Percentiles rank a stretch among this genome's conserved stretches.
Evolutionary conservation across 345 rosid species (phyloP).

Genomic region (Ceriops zippeliana): DNA sequence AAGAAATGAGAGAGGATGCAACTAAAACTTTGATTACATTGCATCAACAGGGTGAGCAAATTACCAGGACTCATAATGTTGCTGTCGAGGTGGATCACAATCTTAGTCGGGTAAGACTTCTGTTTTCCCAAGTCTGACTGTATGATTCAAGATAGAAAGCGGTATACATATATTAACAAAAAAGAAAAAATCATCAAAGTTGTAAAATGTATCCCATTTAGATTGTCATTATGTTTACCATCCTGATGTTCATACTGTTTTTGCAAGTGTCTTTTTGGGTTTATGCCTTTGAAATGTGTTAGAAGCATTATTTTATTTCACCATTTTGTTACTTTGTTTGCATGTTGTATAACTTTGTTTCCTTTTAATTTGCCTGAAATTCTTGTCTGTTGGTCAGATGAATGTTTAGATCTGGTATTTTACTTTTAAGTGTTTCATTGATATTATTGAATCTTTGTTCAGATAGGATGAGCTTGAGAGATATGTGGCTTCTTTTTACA

Average conservation of each 20-base stretch:
- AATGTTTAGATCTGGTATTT: no score
- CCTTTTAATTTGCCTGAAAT: no score
- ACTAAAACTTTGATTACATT: constrained; percentile 68
- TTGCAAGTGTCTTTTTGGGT: neutral
- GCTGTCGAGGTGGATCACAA: constrained; percentile 83
- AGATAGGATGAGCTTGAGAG: no score
- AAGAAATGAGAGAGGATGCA: constrained; percentile 82
- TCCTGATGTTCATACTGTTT: no score
- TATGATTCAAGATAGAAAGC: neutral
- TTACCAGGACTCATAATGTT: constrained; percentile 59
- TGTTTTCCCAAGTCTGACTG: neutral
- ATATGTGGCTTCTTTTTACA: no score
- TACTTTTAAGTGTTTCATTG: no score
- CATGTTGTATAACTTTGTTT: no score
- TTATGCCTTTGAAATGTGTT: neutral
- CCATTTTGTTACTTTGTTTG: neutral
- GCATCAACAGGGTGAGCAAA: constrained; percentile 92
- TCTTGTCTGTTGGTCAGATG: no score
- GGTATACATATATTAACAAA: neutral
- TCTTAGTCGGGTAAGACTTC: constrained; percentile 76
- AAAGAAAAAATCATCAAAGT: neutral
- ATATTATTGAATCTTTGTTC: no score
- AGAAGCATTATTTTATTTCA: neutral
- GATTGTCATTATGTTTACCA: neutral
- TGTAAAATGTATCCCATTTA: neutral